Evolutionary conservation across 2,329 filamentous ascomycete genomes (phyloP).

Genomic region (Phaeosphaeria sp.): DNA sequence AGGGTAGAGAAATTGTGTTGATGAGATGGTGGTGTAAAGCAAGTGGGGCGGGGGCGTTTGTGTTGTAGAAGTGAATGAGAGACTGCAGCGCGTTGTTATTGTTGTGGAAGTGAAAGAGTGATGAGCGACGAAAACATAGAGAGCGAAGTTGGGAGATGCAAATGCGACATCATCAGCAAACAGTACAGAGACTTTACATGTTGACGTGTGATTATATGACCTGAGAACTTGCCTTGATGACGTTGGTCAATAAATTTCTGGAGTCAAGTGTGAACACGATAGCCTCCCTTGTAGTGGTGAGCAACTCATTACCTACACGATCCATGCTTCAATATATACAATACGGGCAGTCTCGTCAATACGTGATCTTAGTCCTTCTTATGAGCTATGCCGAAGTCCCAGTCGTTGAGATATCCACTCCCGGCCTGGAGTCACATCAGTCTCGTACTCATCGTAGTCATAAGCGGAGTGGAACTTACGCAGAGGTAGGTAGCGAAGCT

Average conservation of each 20-base stretch:
- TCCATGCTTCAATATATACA: not conserved
- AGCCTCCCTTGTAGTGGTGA: not conserved
- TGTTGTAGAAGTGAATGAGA: not conserved
- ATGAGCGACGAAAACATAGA: not conserved
- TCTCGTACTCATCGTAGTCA: conserved; percentile 13
- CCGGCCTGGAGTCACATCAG: conserved; percentile 30
- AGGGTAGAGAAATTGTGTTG: not conserved
- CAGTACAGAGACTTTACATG: not conserved
- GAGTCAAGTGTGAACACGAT: not conserved
- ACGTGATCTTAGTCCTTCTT: conserved; percentile 26
- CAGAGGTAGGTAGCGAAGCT: conserved; percentile 87
- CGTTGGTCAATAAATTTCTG: not conserved
- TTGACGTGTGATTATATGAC: not conserved
- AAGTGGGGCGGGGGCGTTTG: not conserved
- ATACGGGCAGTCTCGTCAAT: not conserved
- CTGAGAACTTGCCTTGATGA: not conserved
- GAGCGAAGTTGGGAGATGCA: not conserved
- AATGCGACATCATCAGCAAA: not conserved
- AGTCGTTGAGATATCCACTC: conserved; percentile 49
- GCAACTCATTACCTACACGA: not conserved
- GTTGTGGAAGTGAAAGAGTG: not conserved
- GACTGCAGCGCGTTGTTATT: not conserved
- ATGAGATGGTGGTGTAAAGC: not conserved
- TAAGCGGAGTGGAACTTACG: conserved; percentile 45
- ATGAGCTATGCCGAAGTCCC: conserved; percentile 42